phyloP scores from a whole-genome alignment of 768 basidiomycete genomes.

The Amanita molliuscula region DNA sequence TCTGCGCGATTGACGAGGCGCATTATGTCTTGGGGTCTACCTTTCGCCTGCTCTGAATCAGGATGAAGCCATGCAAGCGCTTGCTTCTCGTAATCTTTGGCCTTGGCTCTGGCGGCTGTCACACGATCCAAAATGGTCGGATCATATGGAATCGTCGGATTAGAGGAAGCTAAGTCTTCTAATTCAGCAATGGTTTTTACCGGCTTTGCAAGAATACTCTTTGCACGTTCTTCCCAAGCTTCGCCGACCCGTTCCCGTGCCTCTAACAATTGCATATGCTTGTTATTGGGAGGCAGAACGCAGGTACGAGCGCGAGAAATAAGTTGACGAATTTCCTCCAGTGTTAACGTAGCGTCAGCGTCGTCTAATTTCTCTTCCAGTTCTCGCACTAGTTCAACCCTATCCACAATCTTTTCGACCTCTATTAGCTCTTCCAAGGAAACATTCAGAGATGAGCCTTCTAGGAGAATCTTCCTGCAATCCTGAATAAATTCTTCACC shows the following conservation, averaged over 20 bases:
- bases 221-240: conserved; percentile 70
- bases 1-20: conserved; percentile 61
- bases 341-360: conserved; percentile 38
- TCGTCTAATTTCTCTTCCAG: conserved; percentile 70
- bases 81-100: conserved; percentile 72
- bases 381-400: conserved; percentile 68
- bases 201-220: conserved; percentile 53
- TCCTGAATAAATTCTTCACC: conserved; percentile 51
- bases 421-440: conserved; percentile 68
- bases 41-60: conserved; percentile 42
- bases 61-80: conserved; percentile 61
- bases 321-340: conserved; percentile 70
- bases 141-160: conserved; percentile 62
- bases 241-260: conserved; percentile 57
- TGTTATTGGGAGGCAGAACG: conserved; percentile 54
- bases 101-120: conserved; percentile 53
- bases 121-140: conserved; percentile 55
- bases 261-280: conserved; percentile 52
- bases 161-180: conserved; percentile 58
- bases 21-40: conserved; percentile 60
- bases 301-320: conserved; percentile 62
- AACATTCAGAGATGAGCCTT: conserved; percentile 74
- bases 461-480: conserved; percentile 59
- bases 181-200: conserved; percentile 71
- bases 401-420: conserved; percentile 72